Evolutionary conservation across 192 early-diverging fungal genomes (phyloP).

Genomic region (Coemansia sp.): DNA sequence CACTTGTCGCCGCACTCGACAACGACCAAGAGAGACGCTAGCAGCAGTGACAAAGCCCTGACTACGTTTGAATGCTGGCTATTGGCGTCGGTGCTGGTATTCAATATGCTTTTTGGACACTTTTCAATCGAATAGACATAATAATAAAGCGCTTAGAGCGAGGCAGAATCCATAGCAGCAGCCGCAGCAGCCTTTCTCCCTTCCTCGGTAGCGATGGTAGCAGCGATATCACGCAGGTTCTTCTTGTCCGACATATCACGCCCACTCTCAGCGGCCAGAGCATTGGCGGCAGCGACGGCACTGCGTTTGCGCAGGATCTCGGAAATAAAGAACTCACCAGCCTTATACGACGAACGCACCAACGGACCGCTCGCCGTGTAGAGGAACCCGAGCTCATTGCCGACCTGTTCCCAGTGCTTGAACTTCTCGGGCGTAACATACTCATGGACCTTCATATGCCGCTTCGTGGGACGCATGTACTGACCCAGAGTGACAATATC

Average conservation of each 20-base stretch:
- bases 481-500: slow-evolving; percentile 98
- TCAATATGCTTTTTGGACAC: background rate
- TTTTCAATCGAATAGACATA: background rate
- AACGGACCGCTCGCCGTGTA: slow-evolving; percentile 96
- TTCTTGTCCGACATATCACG: background rate
- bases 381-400: slow-evolving; percentile 82
- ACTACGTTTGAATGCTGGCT: background rate
- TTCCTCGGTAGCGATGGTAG: slow-evolving; percentile 38
- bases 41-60: background rate
- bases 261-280: background rate
- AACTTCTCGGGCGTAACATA: slow-evolving; percentile 93
- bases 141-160: background rate
- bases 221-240: slow-evolving; percentile 39
- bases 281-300: slow-evolving; percentile 23
- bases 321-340: slow-evolving; percentile 95
- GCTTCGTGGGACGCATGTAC: slow-evolving; percentile 99
- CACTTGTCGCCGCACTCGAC: background rate
- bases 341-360: slow-evolving; percentile 94
- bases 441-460: slow-evolving; percentile 96
- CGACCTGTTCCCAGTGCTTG: slow-evolving; percentile 79
- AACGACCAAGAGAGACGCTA: background rate
- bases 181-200: slow-evolving; percentile 12
- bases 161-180: background rate
- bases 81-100: background rate
- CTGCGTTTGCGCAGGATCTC: slow-evolving; percentile 67